These are phyloP conservation scores for Solanum hybrid DNA, from an alignment of 305 asterid genomes.

Conservation along the genomic window DNA sequence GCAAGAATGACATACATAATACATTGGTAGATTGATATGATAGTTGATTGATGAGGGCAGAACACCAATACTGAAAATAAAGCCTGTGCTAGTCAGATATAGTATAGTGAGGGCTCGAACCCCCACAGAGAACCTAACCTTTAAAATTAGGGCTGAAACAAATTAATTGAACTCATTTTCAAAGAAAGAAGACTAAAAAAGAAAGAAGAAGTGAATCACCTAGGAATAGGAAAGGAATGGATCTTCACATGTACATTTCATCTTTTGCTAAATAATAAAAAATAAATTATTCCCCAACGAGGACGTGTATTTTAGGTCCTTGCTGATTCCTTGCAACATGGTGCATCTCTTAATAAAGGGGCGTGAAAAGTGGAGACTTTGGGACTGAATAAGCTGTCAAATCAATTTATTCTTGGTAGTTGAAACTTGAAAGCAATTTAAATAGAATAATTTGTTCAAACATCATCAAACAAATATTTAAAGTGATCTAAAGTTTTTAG, in stretches of 20 bases:
- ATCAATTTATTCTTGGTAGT: not conserved
- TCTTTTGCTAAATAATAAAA: not conserved
- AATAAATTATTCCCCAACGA: not conserved
- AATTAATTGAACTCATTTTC: not conserved
- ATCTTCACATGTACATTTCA: not conserved
- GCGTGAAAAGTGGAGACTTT: not conserved
- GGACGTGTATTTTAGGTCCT: not conserved
- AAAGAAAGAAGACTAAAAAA: not conserved
- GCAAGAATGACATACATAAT: not conserved
- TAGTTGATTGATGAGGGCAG: not conserved
- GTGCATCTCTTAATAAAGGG: constrained; percentile 3
- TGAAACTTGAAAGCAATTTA: not conserved
- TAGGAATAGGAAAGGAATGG: not conserved
- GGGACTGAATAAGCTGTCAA: not conserved
- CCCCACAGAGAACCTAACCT: not conserved
- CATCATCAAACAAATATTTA: not conserved
- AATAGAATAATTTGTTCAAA: not conserved
- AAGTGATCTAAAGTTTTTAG: not conserved
- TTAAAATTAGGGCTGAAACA: not conserved
- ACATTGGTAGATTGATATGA: not conserved
- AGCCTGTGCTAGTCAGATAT: not conserved
- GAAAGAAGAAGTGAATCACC: not conserved
- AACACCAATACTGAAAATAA: not conserved
- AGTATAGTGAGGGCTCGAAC: not conserved
- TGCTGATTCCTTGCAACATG: not conserved